Evolutionary conservation across 805 yeast genomes (phyloP).

Genomic region (Cyberlindnera veronae): DNA sequence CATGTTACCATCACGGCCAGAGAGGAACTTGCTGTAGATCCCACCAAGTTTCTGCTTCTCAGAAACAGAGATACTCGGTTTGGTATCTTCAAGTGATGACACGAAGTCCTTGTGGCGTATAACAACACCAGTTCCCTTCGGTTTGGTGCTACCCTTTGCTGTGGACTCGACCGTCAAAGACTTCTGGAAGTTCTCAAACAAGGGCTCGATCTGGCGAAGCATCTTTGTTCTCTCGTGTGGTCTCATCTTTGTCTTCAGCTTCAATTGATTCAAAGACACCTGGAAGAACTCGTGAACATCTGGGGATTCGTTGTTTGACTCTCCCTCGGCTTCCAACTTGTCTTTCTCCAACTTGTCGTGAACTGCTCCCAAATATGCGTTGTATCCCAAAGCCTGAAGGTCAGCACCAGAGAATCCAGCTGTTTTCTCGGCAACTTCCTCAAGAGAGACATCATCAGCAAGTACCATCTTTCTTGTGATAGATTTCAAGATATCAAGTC

Average conservation of each 20-base stretch:
- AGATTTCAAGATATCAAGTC: constrained; percentile 66
- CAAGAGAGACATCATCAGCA: constrained; percentile 45
- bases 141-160: background rate
- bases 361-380: constrained; percentile 85
- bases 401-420: constrained; percentile 93
- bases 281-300: constrained; percentile 40
- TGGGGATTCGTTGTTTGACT: constrained; percentile 10
- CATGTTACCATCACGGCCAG: constrained; percentile 81
- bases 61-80: constrained; percentile 79
- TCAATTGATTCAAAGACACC: constrained; percentile 28
- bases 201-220: constrained; percentile 40
- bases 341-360: constrained; percentile 59
- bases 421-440: constrained; percentile 52
- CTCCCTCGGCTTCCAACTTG: constrained; percentile 30
- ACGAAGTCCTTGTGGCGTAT: constrained; percentile 54
- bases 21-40: constrained; percentile 70
- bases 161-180: constrained; percentile 1
- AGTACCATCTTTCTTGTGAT: constrained; percentile 61
- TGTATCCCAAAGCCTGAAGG: constrained; percentile 86
- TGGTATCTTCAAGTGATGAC: constrained; percentile 68
- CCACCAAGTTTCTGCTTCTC: constrained; percentile 60
- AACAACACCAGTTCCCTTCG: constrained; percentile 33
- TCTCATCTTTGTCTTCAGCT: constrained; percentile 24
- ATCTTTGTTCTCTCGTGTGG: constrained; percentile 40
- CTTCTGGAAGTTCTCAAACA: constrained; percentile 26